These are phyloP conservation scores for Alternaria sp. DNA, from an alignment of 2,329 filamentous ascomycete genomes.

Conservation along the genomic window DNA sequence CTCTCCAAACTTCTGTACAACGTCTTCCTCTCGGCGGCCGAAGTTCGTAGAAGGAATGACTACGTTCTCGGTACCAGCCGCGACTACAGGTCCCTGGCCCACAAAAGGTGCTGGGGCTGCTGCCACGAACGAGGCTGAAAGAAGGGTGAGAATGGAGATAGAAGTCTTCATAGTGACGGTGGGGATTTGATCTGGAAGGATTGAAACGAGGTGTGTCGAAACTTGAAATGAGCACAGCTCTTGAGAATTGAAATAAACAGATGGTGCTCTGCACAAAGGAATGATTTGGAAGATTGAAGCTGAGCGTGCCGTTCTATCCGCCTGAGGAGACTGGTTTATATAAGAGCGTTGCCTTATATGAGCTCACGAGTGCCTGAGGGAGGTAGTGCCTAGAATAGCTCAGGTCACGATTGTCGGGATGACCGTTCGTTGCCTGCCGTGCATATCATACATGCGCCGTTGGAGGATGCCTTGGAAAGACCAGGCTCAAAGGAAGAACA, in stretches of 20 bases:
- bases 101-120: conserved; percentile 43
- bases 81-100: conserved; percentile 38
- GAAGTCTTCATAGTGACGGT: conserved; percentile 46
- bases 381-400: conserved; percentile 17
- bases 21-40: conserved; percentile 28
- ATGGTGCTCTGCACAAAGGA: conserved; percentile 46
- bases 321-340: conserved; percentile 32
- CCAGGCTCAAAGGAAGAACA: conserved; percentile 29
- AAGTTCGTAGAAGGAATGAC: conserved; percentile 33
- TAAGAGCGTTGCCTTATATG: conserved; percentile 18
- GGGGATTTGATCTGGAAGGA: conserved; percentile 17
- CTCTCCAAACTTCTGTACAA: conserved; percentile 37
- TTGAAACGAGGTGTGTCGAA: conserved; percentile 36
- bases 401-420: conserved; percentile 24
- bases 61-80: conserved; percentile 32
- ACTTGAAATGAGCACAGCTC: conserved; percentile 49
- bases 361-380: conserved; percentile 18
- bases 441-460: conserved; percentile 46
- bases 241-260: conserved; percentile 36
- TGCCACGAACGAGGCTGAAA: conserved; percentile 45
- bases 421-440: conserved; percentile 36
- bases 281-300: conserved; percentile 26
- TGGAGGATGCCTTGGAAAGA: conserved; percentile 40
- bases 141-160: conserved; percentile 44
- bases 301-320: conserved; percentile 26